phyloP scores from a whole-genome alignment of 2,329 filamentous ascomycete genomes.

The Penicillium sp. region DNA sequence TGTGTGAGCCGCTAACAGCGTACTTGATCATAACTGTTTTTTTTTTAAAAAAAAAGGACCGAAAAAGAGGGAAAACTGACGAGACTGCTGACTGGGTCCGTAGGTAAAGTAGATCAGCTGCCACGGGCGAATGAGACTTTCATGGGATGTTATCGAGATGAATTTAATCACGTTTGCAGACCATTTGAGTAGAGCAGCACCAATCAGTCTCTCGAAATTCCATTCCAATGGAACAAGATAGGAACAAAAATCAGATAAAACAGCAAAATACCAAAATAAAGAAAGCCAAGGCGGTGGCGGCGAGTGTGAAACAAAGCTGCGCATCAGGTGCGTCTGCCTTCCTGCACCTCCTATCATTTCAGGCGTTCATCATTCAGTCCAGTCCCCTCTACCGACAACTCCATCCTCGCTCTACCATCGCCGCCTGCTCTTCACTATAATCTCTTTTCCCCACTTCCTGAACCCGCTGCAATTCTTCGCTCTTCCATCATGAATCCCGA shows the following conservation, averaged over 20 bases:
- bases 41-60: not conserved
- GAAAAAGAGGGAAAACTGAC: not conserved
- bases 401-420: conserved; percentile 14
- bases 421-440: conserved; percentile 9
- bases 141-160: conserved; percentile 3
- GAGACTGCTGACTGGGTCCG: not conserved
- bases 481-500: conserved; percentile 47
- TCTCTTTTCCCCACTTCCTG: not conserved
- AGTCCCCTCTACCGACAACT: conserved; percentile 21
- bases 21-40: too few species aligned
- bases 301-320: conserved; percentile 23
- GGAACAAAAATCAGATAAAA: not conserved
- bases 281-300: conserved; percentile 5
- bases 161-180: not conserved
- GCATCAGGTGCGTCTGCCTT: conserved; percentile 24
- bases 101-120: conserved; percentile 9
- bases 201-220: not conserved
- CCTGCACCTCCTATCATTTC: conserved; percentile 31
- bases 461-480: conserved; percentile 4
- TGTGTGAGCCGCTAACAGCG: conserved; percentile 31
- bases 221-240: too few species aligned
- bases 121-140: conserved; percentile 3
- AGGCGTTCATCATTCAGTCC: conserved; percentile 22
- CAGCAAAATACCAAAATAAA: not conserved
- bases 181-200: not conserved